A percentile compares a stretch with the other conserved stretches of the same genome.
Evolutionary conservation across 257 asterid species (phyloP).

Genomic region (Fraxinus americana): DNA sequence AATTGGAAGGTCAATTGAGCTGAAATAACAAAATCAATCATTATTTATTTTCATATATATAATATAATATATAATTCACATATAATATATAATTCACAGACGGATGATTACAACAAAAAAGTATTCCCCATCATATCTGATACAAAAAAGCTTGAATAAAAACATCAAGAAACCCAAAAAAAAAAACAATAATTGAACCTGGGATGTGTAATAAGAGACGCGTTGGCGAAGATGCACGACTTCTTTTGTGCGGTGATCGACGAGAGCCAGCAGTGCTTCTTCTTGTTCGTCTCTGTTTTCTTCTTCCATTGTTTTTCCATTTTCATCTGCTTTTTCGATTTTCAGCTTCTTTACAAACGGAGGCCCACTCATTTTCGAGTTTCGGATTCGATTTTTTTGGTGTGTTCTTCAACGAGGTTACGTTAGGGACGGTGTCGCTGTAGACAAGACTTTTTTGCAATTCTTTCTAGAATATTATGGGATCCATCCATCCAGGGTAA

Average conservation of each 20-base stretch:
- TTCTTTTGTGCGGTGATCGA: slow-evolving; percentile 23
- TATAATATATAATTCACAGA: neutral
- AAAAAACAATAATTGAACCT: neutral
- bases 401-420: neutral
- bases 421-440: neutral
- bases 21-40: neutral
- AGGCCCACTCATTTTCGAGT: slow-evolving; percentile 10
- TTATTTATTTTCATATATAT: neutral
- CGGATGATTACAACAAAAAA: neutral
- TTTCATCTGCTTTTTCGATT: slow-evolving; percentile 6
- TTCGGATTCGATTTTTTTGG: slow-evolving; percentile 29
- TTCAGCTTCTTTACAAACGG: neutral
- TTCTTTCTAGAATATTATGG: neutral
- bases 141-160: neutral
- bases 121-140: neutral
- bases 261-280: slow-evolving; percentile 19
- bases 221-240: slow-evolving; percentile 20
- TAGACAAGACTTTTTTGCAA: neutral
- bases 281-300: slow-evolving; percentile 26
- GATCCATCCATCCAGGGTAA: neutral
- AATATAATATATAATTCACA: no score
- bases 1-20: neutral
- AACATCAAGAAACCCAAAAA: neutral
- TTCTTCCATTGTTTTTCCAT: slow-evolving; percentile 22
- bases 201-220: slow-evolving; percentile 17